Conservation (phyloP, 495 filamentous ascomycete genomes). For the Monascus purpureus region DNA sequence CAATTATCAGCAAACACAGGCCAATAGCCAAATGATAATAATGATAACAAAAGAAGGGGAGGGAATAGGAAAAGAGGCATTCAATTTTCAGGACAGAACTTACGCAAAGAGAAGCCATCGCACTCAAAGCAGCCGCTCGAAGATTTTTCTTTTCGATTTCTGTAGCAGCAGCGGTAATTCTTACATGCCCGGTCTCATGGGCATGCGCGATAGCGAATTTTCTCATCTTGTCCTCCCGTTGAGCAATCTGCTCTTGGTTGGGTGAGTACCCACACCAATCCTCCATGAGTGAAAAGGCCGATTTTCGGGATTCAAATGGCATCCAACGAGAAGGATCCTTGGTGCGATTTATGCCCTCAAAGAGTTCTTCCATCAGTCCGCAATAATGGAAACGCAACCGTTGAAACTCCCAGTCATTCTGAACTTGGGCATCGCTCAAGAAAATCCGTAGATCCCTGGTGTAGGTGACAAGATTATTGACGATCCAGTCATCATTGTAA, state of each 20-base stretch:
- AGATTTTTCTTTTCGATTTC: constrained; percentile 93
- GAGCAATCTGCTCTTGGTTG: constrained; percentile 68
- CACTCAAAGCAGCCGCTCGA: constrained; percentile 76
- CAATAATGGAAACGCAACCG: constrained; percentile 86
- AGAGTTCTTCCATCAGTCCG: constrained; percentile 81
- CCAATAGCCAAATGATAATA: no score
- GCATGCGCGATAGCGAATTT: constrained; percentile 59
- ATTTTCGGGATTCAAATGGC: constrained; percentile 87
- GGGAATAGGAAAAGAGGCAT: no score
- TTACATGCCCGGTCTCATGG: constrained; percentile 52
- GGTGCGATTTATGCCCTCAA: constrained; percentile 79
- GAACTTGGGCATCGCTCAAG: constrained; percentile 82
- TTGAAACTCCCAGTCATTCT: constrained; percentile 94
- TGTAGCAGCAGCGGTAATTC: constrained; percentile 70
- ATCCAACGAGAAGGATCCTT: constrained; percentile 83
- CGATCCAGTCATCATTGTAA: constrained; percentile 81
- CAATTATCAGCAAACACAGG: constrained; percentile 7
- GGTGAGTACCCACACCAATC: constrained; percentile 98
- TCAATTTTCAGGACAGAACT: constrained; percentile 15
- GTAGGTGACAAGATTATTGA: constrained; percentile 79
- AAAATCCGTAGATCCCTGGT: constrained; percentile 88
- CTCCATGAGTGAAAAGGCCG: constrained; percentile 91
- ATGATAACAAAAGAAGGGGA: no score
- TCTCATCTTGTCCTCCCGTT: constrained; percentile 78
- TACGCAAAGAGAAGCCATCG: constrained; percentile 90